Percentiles rank a stretch among this genome's conserved stretches.
Evolutionary conservation across 495 filamentous ascomycete genomes (phyloP).

Genomic region (Podospora pseudocomata): DNA sequence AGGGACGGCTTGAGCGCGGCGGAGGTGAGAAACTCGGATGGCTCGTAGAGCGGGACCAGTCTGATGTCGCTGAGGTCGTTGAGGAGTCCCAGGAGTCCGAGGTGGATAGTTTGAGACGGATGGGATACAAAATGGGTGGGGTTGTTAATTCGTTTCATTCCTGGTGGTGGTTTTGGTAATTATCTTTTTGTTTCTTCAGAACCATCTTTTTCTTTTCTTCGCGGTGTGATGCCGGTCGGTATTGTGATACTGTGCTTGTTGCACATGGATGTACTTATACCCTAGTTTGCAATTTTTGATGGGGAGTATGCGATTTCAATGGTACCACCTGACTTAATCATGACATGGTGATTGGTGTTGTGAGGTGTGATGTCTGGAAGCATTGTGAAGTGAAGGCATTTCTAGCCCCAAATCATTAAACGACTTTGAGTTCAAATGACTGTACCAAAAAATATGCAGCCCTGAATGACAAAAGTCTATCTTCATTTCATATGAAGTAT

Average conservation of each 20-base stretch:
- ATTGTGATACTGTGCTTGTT: neutral
- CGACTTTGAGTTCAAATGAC: too few species aligned
- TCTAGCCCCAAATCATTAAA: neutral
- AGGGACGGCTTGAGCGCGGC: neutral
- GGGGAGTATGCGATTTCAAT: too few species aligned
- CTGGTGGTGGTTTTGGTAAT: neutral
- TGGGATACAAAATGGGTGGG: slow-evolving; percentile 1
- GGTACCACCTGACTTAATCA: too few species aligned
- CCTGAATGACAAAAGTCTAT: too few species aligned
- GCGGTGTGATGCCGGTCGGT: neutral
- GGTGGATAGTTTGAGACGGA: slow-evolving; percentile 26
- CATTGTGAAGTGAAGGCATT: neutral
- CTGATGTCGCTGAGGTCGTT: slow-evolving; percentile 28
- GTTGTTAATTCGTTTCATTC: too few species aligned
- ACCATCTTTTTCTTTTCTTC: neutral
- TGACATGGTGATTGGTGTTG: too few species aligned
- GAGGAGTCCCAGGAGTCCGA: slow-evolving; percentile 27
- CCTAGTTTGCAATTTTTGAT: neutral
- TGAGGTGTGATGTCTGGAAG: too few species aligned
- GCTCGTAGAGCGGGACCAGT: neutral
- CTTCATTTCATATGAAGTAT: too few species aligned
- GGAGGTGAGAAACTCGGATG: neutral
- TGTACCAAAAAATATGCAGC: too few species aligned
- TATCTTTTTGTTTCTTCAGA: neutral
- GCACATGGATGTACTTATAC: neutral